Evolutionary conservation across 345 rosid genomes (phyloP).

Genomic region (Rhodamnia rubescens): DNA sequence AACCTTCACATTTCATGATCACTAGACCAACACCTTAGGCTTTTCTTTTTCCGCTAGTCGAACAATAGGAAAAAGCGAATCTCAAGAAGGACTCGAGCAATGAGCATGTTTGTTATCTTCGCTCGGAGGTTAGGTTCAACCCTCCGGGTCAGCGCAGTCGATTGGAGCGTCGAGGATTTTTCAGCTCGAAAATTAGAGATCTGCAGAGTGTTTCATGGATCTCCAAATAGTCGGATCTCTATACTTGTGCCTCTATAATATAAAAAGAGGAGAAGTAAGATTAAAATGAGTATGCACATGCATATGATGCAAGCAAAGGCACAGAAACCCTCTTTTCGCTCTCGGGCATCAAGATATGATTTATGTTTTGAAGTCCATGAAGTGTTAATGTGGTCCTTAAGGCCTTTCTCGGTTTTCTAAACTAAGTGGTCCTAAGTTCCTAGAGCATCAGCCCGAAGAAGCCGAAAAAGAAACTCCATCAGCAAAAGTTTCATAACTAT

Average conservation of each 20-base stretch:
- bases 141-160: neutral
- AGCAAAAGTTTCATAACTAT: neutral
- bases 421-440: neutral
- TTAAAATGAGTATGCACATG: neutral
- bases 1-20: neutral
- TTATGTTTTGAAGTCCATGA: neutral
- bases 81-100: neutral
- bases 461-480: neutral
- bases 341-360: neutral
- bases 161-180: neutral
- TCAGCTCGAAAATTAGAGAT: neutral
- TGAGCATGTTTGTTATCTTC: neutral
- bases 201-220: neutral
- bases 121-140: neutral
- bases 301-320: neutral
- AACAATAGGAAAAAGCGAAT: neutral
- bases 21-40: neutral
- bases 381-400: neutral
- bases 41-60: neutral
- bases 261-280: neutral
- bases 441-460: neutral
- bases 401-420: neutral
- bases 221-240: neutral
- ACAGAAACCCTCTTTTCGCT: neutral
- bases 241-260: neutral